These are phyloP conservation scores for Cucurbitaria berberidis DNA, from an alignment of 2,329 filamentous ascomycete species.

Conservation along the genomic window DNA sequence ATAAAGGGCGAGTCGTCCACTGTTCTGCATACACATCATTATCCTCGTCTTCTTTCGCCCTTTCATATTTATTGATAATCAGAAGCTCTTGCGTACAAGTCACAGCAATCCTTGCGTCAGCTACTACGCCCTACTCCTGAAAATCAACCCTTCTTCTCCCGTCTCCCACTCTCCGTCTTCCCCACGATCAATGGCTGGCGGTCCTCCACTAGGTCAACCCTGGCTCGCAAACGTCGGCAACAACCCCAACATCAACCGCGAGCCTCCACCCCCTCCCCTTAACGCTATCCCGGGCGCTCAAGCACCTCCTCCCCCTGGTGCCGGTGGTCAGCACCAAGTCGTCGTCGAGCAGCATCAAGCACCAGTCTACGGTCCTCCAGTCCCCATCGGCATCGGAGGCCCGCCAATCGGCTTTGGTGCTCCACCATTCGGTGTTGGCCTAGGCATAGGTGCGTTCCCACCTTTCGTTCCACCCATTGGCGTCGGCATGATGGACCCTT, in stretches of 20 bases:
- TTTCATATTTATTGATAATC: not conserved
- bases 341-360: conserved; percentile 32
- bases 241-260: conserved; percentile 45
- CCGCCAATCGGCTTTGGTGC: conserved; percentile 20
- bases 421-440: conserved; percentile 25
- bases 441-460: conserved; percentile 35
- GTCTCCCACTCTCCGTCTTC: not conserved
- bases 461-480: conserved; percentile 16
- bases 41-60: not conserved
- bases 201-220: conserved; percentile 30
- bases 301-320: conserved; percentile 13
- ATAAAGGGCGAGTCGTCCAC: conserved; percentile 1
- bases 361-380: conserved; percentile 30
- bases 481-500: conserved; percentile 29
- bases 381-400: conserved; percentile 27
- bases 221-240: conserved; percentile 39
- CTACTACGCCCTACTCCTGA: not conserved
- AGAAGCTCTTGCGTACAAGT: not conserved
- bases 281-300: conserved; percentile 18
- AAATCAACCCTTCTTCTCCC: not conserved
- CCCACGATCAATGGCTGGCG: conserved; percentile 29
- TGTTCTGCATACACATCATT: not conserved
- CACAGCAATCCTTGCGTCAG: not conserved
- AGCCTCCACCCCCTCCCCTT: conserved; percentile 37
- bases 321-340: conserved; percentile 11